Conservation (phyloP, 2,329 filamentous ascomycete species). For the Dothiorella sarmentorum region DNA sequence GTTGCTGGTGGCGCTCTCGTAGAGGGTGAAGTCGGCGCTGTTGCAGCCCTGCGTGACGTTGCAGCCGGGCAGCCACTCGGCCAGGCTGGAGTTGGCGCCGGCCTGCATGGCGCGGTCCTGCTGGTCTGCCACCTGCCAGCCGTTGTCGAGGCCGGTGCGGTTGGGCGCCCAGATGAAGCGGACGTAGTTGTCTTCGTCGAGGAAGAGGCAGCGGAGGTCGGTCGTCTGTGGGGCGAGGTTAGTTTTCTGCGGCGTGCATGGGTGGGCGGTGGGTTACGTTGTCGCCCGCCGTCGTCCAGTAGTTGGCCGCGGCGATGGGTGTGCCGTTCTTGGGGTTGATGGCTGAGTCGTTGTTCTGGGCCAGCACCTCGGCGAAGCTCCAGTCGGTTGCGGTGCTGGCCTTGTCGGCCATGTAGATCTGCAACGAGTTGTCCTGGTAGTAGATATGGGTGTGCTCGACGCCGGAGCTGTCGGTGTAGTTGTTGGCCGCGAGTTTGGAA, state of each 20-base stretch:
- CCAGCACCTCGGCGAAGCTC: not conserved
- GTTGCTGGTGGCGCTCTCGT: not conserved
- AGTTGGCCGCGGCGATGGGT: not conserved
- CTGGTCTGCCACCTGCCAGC: not conserved
- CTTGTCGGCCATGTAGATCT: not conserved
- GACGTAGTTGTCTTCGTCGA: not conserved
- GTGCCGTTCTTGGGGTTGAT: not conserved
- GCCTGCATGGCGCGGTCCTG: not conserved
- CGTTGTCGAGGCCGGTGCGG: too few species aligned
- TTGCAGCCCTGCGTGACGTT: not conserved
- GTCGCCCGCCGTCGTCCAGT: not conserved
- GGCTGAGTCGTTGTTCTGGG: too few species aligned
- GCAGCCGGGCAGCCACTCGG: not conserved
- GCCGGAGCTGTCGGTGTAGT: not conserved
- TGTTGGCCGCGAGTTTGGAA: not conserved
- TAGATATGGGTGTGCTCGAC: not conserved
- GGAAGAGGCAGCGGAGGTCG: not conserved
- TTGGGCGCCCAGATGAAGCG: not conserved
- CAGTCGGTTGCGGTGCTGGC: not conserved
- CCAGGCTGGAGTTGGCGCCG: not conserved
- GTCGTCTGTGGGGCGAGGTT: not conserved
- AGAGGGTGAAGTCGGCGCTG: not conserved
- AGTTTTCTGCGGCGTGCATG: too few species aligned
- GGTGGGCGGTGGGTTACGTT: not conserved
- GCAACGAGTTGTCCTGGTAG: not conserved